Conservation (phyloP, 257 asterid species). For the Dorcoceras hygrometricum region DNA sequence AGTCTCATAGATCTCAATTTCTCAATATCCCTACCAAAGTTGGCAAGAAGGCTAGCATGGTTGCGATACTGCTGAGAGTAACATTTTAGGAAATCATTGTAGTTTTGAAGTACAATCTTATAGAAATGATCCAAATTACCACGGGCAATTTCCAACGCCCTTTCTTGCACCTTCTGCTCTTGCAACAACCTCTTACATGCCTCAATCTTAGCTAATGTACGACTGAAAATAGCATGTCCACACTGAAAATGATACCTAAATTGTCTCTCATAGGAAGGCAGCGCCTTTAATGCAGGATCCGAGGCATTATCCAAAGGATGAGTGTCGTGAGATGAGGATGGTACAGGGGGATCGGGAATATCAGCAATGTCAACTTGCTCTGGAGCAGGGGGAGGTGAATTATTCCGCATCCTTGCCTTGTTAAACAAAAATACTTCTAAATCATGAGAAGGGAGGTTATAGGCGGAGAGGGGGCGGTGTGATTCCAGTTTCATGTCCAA, state of each 20-base stretch:
- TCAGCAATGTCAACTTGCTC: conserved; percentile 59
- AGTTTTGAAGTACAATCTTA: conserved; percentile 71
- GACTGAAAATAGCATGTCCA: conserved; percentile 67
- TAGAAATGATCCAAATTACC: conserved; percentile 83
- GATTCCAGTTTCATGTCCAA: conserved; percentile 81
- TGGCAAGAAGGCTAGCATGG: conserved; percentile 61
- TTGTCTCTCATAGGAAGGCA: conserved; percentile 89
- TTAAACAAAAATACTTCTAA: conserved; percentile 76
- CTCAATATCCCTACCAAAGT: conserved; percentile 80
- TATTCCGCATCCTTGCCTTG: conserved; percentile 76
- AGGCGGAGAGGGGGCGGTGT: conserved; percentile 62
- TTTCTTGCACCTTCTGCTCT: conserved; percentile 90
- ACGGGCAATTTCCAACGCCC: conserved; percentile 88
- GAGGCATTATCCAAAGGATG: conserved; percentile 85
- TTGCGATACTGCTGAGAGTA: conserved; percentile 76
- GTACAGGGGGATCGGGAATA: conserved; percentile 58
- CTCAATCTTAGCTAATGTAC: conserved; percentile 52
- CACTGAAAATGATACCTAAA: conserved; percentile 85
- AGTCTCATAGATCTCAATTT: conserved; percentile 70
- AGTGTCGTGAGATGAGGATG: conserved; percentile 49
- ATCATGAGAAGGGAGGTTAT: conserved; percentile 71
- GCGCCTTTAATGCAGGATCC: conserved; percentile 86
- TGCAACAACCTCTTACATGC: conserved; percentile 63
- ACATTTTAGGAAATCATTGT: conserved; percentile 63
- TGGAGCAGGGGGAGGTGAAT: conserved; percentile 50